A percentile compares a stretch with the other conserved stretches of the same genome.
These are phyloP conservation scores for Kodamaea neixiangensis DNA, from an alignment of 805 yeast species.

Conservation along the genomic window DNA sequence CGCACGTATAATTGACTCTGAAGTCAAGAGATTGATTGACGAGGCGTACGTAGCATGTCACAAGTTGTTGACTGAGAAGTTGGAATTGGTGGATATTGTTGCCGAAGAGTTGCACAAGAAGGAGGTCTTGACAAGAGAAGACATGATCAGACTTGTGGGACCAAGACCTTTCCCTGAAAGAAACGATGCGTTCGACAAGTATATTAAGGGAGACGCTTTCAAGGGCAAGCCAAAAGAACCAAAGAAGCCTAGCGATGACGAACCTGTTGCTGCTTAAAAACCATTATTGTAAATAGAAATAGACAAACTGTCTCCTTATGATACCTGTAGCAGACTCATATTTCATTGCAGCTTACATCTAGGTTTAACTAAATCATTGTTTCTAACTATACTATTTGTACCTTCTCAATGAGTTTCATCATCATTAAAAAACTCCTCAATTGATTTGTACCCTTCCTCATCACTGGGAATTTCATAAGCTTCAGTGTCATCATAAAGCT, in stretches of 20 bases:
- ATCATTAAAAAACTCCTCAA: slow-evolving; percentile 15
- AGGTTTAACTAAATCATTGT: too few species aligned
- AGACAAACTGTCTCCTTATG: background rate
- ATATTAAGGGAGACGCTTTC: slow-evolving; percentile 57
- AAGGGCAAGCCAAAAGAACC: slow-evolving; percentile 30
- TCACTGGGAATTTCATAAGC: slow-evolving; percentile 2
- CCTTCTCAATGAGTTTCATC: background rate
- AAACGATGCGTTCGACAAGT: slow-evolving; percentile 89
- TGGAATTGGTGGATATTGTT: slow-evolving; percentile 62
- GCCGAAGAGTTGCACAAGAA: slow-evolving; percentile 72
- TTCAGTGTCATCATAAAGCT: background rate
- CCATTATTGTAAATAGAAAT: slow-evolving; percentile 7
- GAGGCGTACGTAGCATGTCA: slow-evolving; percentile 66
- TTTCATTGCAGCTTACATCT: too few species aligned
- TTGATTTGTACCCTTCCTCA: slow-evolving; percentile 11
- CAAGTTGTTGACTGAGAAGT: slow-evolving; percentile 56
- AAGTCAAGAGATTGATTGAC: slow-evolving; percentile 64
- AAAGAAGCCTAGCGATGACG: slow-evolving; percentile 3
- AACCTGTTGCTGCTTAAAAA: slow-evolving; percentile 8
- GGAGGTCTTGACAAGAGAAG: slow-evolving; percentile 81
- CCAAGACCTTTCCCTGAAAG: slow-evolving; percentile 76
- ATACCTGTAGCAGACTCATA: too few species aligned
- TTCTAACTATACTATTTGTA: background rate
- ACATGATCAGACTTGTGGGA: slow-evolving; percentile 75
- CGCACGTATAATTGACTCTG: slow-evolving; percentile 64